Conservation (phyloP, 2,329 filamentous ascomycete species). For the Xenosphaeropsis pyriputrescens region DNA sequence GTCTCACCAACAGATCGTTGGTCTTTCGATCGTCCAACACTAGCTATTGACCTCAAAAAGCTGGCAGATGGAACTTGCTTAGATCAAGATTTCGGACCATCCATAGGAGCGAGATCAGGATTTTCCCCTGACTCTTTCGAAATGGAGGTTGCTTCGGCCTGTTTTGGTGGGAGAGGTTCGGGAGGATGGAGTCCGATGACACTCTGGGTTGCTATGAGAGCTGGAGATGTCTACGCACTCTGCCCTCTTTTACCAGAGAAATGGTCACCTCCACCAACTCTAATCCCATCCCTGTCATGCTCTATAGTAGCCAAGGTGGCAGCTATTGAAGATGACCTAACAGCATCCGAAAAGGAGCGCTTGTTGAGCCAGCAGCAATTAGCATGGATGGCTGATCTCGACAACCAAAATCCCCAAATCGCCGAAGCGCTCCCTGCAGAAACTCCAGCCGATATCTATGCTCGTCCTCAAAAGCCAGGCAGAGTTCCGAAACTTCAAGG, state of each 20-base stretch:
- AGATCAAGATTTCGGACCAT: constrained; percentile 72
- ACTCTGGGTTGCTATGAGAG: constrained; percentile 88
- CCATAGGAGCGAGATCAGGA: constrained; percentile 57
- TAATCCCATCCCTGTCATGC: constrained; percentile 71
- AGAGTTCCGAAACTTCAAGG: constrained; percentile 45
- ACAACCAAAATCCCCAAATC: constrained; percentile 44
- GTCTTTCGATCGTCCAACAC: constrained; percentile 71
- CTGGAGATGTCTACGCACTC: constrained; percentile 84
- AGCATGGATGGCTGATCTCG: constrained; percentile 53
- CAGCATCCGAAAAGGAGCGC: constrained; percentile 34
- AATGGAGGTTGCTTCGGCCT: constrained; percentile 85
- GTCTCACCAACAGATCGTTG: constrained; percentile 69
- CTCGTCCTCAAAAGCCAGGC: constrained; percentile 40
- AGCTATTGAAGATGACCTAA: constrained; percentile 42
- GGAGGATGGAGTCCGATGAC: constrained; percentile 96
- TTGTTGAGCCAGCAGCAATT: constrained; percentile 48
- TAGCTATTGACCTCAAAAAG: constrained; percentile 80
- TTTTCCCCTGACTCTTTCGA: constrained; percentile 85
- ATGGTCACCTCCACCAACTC: constrained; percentile 64
- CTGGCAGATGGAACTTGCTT: constrained; percentile 70
- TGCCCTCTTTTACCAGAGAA: constrained; percentile 79
- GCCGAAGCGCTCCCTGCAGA: constrained; percentile 34
- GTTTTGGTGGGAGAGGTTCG: constrained; percentile 50
- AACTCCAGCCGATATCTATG: constrained; percentile 36
- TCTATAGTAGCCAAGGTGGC: constrained; percentile 65